Evolutionary conservation across 164 flowering plant genomes (phyloP).

Genomic region (Tetracentron sinense): DNA sequence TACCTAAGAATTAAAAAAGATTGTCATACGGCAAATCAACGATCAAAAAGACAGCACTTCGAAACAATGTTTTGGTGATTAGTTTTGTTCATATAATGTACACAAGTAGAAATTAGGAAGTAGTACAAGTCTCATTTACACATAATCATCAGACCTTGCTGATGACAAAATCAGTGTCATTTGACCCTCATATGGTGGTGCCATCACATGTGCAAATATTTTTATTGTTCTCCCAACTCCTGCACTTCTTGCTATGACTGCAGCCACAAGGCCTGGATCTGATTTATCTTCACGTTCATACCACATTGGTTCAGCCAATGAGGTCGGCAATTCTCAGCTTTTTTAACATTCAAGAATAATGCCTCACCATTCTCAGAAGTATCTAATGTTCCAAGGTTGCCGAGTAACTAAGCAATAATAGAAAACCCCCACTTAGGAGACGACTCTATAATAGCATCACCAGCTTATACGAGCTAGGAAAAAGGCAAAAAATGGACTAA

Average conservation of each 20-base stretch:
- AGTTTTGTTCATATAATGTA: no score
- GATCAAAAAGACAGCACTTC: no score
- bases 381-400: constrained; percentile 95
- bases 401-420: constrained; percentile 48
- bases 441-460: neutral
- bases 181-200: constrained; percentile 87
- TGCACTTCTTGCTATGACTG: constrained; percentile 90
- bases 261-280: constrained; percentile 64
- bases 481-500: neutral
- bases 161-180: constrained; percentile 42
- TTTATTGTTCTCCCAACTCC: constrained; percentile 76
- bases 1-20: no score
- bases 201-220: constrained; percentile 87
- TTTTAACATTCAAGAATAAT: constrained; percentile 49
- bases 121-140: neutral
- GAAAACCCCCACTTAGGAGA: constrained; percentile 4
- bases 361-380: constrained; percentile 69
- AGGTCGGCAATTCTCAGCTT: constrained; percentile 49
- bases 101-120: neutral
- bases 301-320: constrained; percentile 72
- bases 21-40: no score
- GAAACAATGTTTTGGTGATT: no score
- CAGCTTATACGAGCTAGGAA: no score
- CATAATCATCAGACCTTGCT: constrained; percentile 39
- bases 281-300: constrained; percentile 72